Base-by-base conservation (phyloP, 192 early-diverging fungal species). In the Powellomyces hirtus region DNA sequence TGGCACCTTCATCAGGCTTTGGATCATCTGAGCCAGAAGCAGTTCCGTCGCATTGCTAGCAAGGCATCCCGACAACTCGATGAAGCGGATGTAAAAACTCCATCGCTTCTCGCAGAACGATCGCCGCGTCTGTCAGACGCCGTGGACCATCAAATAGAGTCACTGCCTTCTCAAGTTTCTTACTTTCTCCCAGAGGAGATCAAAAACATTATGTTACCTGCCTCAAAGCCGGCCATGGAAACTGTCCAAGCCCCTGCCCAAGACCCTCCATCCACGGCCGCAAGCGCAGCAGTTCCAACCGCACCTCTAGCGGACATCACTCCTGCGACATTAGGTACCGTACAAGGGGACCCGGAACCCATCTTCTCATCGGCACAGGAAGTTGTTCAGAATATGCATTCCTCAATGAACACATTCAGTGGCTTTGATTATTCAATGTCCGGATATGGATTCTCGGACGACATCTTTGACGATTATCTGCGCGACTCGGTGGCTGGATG, bases 1-100 rank as follows among this genome's bases (percentile, higher is more conserved):
- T 93, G 91, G 91, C 89, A 90, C 65, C 75, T 90, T 67, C 89
- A 92, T 52, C 74, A 75, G 38, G 24, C 53, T 1, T 31, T 56
- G 53, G 26, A 56, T 30, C 53, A 33, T 29, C 18, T 56, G 6
- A 22, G 61, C 22, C n/a, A 34, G 14, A 3, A 31, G 24, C 59
- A 62, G 33, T 62, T 70, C 38, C 44, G 59, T 4, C n/a, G 50
- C 2, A 61, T 62, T 26, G 50, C 71, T 34, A 50, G 27, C n/a
- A 49, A 46, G 35, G 45, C 64, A 0, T 40, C 71, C 0, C 24
- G 35, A 16, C 58, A 67, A 34, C 57, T 73, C 30, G 64, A 67
- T 33, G 64, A 67, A 31, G 56, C 44, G 18, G 71, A 56, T 31
- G 53, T 56, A 14, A 27, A 34, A 29, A 29, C 53, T 2, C 53